phyloP scores from a whole-genome alignment of 208 protist species.

The Trypanosoma platydactyli region DNA sequence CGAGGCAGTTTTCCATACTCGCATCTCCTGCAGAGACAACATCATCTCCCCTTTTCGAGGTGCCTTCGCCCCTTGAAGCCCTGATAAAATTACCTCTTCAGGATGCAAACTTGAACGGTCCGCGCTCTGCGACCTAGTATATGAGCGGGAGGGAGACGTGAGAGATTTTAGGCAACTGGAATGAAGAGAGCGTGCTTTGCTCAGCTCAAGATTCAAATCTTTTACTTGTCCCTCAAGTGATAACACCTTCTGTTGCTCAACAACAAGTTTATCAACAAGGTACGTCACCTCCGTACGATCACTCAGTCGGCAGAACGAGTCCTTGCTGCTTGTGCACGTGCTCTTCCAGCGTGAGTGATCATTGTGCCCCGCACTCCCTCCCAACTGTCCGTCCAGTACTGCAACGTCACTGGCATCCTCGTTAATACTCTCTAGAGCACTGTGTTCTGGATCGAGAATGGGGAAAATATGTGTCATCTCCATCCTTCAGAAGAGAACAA shows the following conservation, averaged over 20 bases:
- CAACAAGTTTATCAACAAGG: conserved; percentile 24
- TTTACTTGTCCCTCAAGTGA: conserved; percentile 6
- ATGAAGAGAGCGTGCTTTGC: not conserved
- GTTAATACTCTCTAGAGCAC: not conserved
- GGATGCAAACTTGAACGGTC: too few relatives aligned
- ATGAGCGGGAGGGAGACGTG: not conserved
- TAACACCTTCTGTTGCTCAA: conserved; percentile 10
- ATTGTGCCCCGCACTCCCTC: not conserved
- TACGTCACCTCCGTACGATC: conserved; percentile 5
- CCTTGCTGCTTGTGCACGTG: not conserved
- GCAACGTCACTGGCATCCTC: not conserved
- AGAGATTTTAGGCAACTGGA: not conserved
- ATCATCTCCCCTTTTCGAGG: not conserved
- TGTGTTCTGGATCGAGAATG: too few relatives aligned
- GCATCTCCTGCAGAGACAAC: not conserved
- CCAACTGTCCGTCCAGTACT: not conserved
- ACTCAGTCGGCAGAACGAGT: not conserved
- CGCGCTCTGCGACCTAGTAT: not conserved
- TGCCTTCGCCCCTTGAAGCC: not conserved
- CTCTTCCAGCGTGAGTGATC: not conserved
- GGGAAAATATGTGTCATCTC: too few relatives aligned
- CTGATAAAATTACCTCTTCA: not conserved
- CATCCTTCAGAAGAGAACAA: too few relatives aligned
- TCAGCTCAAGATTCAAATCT: not conserved
- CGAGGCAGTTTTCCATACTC: conserved; percentile 5